phyloP scores from a whole-genome alignment of 1,139 yeast genomes.

The Saccharomyces hybrid region DNA sequence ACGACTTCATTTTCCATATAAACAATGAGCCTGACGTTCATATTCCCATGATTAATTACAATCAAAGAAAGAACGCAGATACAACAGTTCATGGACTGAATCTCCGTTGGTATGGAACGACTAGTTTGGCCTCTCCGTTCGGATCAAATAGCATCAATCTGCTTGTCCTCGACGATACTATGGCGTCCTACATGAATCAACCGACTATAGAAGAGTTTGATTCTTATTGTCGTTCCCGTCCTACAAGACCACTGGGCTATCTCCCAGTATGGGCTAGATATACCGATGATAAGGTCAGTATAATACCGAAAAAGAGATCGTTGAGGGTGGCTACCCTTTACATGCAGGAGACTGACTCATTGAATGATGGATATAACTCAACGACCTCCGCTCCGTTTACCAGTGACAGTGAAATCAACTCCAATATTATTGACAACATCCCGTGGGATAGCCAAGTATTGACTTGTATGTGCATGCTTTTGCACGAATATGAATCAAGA shows the following conservation, averaged over 20 bases:
- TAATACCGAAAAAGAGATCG: constrained; percentile 30
- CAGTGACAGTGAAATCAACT: not conserved
- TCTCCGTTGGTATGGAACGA: constrained; percentile 30
- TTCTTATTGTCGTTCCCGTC: constrained; percentile 7
- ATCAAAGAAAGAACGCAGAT: constrained; percentile 24
- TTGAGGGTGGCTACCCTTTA: constrained; percentile 30
- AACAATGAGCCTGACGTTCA: constrained; percentile 3
- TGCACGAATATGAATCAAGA: constrained; percentile 29
- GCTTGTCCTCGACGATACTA: constrained; percentile 29
- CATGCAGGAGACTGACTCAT: constrained; percentile 17
- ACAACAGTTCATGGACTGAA: constrained; percentile 19
- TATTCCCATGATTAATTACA: constrained; percentile 16
- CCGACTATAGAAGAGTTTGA: constrained; percentile 12
- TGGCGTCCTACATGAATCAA: constrained; percentile 27
- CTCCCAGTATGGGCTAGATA: constrained; percentile 29
- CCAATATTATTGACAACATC: constrained; percentile 18
- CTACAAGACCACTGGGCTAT: constrained; percentile 18
- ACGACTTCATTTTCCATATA: constrained; percentile 18
- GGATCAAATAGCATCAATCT: constrained; percentile 27
- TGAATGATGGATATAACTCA: constrained; percentile 5
- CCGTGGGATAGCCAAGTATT: constrained; percentile 31
- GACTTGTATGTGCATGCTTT: constrained; percentile 33
- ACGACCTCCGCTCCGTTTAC: not conserved
- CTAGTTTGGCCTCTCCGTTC: constrained; percentile 29
- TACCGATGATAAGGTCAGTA: constrained; percentile 25